phyloP scores from a whole-genome alignment of 306 rosid species.

The Vigna unguiculata region DNA sequence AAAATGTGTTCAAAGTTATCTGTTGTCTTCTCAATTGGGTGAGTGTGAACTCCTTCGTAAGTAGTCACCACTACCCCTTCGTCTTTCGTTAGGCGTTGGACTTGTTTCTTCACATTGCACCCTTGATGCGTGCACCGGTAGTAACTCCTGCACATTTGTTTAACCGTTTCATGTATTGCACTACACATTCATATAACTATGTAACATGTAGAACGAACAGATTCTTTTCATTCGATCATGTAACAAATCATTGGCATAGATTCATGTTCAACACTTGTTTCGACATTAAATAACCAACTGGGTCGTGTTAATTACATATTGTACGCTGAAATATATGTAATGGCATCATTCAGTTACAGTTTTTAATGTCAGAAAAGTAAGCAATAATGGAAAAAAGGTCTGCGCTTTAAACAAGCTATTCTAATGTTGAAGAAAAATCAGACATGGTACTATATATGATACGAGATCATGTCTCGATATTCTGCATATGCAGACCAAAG shows the following conservation, averaged over 20 bases:
- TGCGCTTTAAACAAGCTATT: not conserved
- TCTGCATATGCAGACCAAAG: not conserved
- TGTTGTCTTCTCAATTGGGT: conserved; percentile 74
- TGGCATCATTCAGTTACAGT: conserved; percentile 1
- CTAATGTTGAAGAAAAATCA: not conserved
- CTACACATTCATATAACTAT: not conserved
- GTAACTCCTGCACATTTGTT: conserved; percentile 70
- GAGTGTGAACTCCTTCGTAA: conserved; percentile 88
- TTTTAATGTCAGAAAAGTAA: not conserved
- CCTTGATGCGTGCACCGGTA: conserved; percentile 89
- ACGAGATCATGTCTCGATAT: not conserved
- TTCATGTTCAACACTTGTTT: not conserved
- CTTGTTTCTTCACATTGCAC: conserved; percentile 96
- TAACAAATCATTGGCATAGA: not conserved
- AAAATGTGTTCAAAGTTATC: conserved; percentile 89
- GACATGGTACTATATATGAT: not conserved
- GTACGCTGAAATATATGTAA: not conserved
- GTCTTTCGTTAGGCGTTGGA: conserved; percentile 79
- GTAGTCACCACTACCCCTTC: conserved; percentile 91
- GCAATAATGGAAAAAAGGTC: not conserved
- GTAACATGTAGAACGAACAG: not conserved
- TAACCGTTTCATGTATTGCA: not conserved
- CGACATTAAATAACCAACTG: not conserved
- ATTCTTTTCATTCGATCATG: not conserved
- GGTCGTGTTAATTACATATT: not conserved